phyloP scores from a whole-genome alignment of 2,329 filamentous ascomycete genomes.

The Chrysoporthe cubensis region DNA sequence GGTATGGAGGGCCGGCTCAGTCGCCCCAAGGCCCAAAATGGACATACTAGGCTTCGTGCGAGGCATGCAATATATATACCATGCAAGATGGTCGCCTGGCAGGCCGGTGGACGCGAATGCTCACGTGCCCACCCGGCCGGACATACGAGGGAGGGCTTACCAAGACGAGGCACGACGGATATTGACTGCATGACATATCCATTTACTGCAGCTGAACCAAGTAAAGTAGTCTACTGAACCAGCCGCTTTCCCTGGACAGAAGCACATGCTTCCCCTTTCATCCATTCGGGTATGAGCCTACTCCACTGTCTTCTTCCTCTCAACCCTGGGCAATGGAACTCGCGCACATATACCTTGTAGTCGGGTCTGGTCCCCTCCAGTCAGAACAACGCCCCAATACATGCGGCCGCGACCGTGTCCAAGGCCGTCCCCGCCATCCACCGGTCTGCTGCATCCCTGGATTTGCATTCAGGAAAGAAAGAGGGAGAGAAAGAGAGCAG shows the following conservation, averaged over 20 bases:
- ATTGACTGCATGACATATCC: neutral
- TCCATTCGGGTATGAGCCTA: neutral
- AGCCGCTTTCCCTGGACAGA: neutral
- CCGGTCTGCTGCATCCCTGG: neutral
- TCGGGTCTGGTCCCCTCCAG: neutral
- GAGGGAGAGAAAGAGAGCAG: neutral
- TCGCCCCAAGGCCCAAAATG: no score
- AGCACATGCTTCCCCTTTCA: neutral
- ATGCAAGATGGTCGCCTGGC: neutral
- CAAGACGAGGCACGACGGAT: neutral
- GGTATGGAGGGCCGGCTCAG: neutral
- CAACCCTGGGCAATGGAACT: neutral
- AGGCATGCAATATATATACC: neutral
- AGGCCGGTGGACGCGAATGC: neutral
- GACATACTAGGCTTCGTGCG: neutral
- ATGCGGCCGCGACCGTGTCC: neutral
- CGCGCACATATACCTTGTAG: neutral
- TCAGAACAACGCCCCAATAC: neutral
- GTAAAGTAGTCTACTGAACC: neutral
- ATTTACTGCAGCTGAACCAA: neutral
- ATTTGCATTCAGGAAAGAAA: neutral
- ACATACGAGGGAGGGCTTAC: neutral
- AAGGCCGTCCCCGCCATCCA: neutral
- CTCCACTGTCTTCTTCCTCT: neutral
- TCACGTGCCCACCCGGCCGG: no score